Conservation (phyloP, 257 asterid genomes). For the Cruciata laevipes region DNA sequence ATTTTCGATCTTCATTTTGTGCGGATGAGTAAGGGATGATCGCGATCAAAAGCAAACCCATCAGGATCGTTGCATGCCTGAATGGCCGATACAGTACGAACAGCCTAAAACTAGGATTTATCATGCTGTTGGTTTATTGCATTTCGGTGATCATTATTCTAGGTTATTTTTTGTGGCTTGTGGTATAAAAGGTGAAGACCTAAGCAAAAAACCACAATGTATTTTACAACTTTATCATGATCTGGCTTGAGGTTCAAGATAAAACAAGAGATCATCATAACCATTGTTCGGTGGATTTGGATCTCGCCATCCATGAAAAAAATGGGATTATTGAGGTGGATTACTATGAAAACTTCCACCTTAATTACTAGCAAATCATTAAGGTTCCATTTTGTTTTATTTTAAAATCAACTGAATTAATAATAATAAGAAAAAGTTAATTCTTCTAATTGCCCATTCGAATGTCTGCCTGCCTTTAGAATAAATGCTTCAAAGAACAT, state of each 20-base stretch:
- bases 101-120: too few relatives aligned
- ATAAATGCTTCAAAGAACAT: too few relatives aligned
- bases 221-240: background rate
- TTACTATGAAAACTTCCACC: background rate
- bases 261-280: slow-evolving; percentile 9
- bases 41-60: background rate
- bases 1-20: slow-evolving; percentile 8
- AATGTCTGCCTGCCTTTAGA: too few relatives aligned
- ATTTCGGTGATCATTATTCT: background rate
- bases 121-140: background rate
- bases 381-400: too few relatives aligned
- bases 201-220: background rate
- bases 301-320: background rate
- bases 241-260: slow-evolving; percentile 9
- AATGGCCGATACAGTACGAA: background rate
- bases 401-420: background rate
- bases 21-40: background rate
- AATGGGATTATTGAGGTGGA: background rate
- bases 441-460: too few relatives aligned
- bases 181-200: background rate
- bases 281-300: background rate
- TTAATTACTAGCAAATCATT: too few relatives aligned
- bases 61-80: slow-evolving; percentile 11
- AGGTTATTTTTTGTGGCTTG: too few relatives aligned
- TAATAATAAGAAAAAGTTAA: too few relatives aligned